Evolutionary conservation across 148 eudicot species (phyloP).

Genomic region (Nepenthes gracilis): DNA sequence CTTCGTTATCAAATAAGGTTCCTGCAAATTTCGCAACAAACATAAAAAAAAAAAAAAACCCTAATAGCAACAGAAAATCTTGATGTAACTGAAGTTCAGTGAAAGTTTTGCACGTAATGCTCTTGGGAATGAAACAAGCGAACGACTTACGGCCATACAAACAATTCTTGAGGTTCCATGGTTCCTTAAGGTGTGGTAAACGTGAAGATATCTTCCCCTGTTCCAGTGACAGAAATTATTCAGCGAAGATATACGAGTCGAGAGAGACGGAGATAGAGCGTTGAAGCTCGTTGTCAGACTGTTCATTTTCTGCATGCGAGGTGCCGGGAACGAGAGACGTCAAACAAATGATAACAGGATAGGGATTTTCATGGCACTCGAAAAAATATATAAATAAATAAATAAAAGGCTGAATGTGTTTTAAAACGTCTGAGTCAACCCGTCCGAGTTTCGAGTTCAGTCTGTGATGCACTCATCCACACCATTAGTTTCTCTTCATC

Average conservation of each 20-base stretch:
- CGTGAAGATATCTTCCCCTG: neutral
- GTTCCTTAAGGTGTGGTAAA: conserved; percentile 11
- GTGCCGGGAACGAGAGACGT: no score
- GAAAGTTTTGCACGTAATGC: neutral
- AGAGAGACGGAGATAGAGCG: conserved; percentile 11
- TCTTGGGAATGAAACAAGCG: neutral
- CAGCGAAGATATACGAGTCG: conserved; percentile 9
- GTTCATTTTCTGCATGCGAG: conserved; percentile 18
- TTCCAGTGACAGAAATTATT: neutral
- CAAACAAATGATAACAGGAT: no score
- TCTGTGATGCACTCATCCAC: no score
- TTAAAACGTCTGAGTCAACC: no score
- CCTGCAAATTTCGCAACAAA: conserved; percentile 28
- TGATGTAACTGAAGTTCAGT: neutral
- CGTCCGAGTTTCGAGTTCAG: no score
- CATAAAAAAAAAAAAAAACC: neutral
- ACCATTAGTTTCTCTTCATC: no score
- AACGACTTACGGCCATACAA: conserved; percentile 77
- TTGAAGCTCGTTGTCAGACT: conserved; percentile 29
- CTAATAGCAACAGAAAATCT: neutral
- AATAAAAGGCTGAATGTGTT: no score
- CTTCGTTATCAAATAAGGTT: conserved; percentile 74
- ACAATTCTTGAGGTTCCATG: conserved; percentile 29
- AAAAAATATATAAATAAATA: no score
- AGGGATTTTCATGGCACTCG: no score